Percentiles rank a stretch among this genome's conserved stretches.
Conservation (phyloP, 1,139 yeast genomes). For the Suhomyces bokatorum region DNA sequence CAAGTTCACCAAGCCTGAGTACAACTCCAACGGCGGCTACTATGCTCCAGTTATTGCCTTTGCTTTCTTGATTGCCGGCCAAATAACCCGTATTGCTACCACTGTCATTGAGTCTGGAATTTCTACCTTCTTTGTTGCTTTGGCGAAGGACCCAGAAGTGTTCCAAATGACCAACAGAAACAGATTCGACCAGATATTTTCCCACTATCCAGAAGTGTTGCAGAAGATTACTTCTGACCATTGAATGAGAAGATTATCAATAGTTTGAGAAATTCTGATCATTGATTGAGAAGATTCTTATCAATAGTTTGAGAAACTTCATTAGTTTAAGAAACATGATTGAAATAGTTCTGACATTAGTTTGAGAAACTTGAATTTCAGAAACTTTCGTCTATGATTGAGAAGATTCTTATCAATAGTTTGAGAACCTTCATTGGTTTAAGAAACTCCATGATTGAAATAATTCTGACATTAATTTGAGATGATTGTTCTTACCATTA, state of each 20-base stretch:
- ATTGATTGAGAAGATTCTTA: too few relatives aligned
- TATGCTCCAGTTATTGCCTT: conserved; percentile 80
- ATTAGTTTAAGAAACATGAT: too few relatives aligned
- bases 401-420: too few relatives aligned
- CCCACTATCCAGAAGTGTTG: conserved; percentile 74
- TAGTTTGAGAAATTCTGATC: too few relatives aligned
- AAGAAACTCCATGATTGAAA: too few relatives aligned
- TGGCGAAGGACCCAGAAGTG: conserved; percentile 86
- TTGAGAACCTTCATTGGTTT: too few relatives aligned
- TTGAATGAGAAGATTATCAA: conserved; percentile 14
- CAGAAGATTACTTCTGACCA: conserved; percentile 49
- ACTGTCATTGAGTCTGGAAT: conserved; percentile 80
- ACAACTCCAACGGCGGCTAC: conserved; percentile 65
- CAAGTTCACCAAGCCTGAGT: conserved; percentile 68
- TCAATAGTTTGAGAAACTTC: too few relatives aligned
- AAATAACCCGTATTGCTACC: conserved; percentile 70
- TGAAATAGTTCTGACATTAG: too few relatives aligned
- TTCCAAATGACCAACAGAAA: conserved; percentile 77
- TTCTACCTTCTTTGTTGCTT: conserved; percentile 82
- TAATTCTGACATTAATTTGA: too few relatives aligned
- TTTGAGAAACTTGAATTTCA: too few relatives aligned
- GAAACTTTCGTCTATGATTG: too few relatives aligned
- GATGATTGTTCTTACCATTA: too few relatives aligned
- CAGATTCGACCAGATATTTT: conserved; percentile 67
- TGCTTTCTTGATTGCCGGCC: conserved; percentile 73